Conservation (phyloP, 2,329 filamentous ascomycete species). For the Aspergillus arachidicola region DNA sequence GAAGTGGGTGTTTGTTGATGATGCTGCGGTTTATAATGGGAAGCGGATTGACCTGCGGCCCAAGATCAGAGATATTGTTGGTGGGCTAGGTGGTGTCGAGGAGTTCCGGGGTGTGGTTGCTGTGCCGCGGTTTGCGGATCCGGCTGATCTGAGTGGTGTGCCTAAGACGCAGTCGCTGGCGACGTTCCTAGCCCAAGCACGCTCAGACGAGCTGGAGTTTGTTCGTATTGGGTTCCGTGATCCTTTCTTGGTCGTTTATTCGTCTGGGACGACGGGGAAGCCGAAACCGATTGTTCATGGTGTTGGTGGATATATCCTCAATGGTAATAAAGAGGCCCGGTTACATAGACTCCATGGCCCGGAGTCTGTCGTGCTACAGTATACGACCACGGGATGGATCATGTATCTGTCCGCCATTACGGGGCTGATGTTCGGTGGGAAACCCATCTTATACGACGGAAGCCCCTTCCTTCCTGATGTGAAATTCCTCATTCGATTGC, state of each 20-base stretch:
- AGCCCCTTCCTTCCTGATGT: conserved; percentile 75
- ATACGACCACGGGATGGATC: conserved; percentile 80
- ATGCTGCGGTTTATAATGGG: conserved; percentile 77
- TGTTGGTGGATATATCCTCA: conserved; percentile 41
- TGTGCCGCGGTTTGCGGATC: conserved; percentile 64
- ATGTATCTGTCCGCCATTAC: conserved; percentile 73
- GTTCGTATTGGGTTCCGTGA: conserved; percentile 69
- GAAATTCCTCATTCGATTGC: conserved; percentile 63
- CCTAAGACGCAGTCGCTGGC: conserved; percentile 46
- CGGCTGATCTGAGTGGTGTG: conserved; percentile 62
- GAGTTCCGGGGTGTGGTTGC: conserved; percentile 67
- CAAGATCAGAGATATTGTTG: conserved; percentile 70
- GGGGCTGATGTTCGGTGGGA: conserved; percentile 61
- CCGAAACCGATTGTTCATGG: conserved; percentile 87
- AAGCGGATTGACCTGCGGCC: conserved; percentile 69
- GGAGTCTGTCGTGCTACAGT: conserved; percentile 55
- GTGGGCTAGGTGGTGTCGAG: conserved; percentile 61
- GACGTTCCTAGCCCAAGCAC: conserved; percentile 39
- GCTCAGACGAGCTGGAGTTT: conserved; percentile 52
- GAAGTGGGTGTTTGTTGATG: conserved; percentile 81
- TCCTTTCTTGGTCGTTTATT: conserved; percentile 76
- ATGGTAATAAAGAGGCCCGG: conserved; percentile 60
- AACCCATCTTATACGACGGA: conserved; percentile 77
- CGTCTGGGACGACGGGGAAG: conserved; percentile 77
- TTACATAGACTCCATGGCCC: conserved; percentile 54